Conservation (phyloP, 83 land plant species). For the Picea mariana region DNA sequence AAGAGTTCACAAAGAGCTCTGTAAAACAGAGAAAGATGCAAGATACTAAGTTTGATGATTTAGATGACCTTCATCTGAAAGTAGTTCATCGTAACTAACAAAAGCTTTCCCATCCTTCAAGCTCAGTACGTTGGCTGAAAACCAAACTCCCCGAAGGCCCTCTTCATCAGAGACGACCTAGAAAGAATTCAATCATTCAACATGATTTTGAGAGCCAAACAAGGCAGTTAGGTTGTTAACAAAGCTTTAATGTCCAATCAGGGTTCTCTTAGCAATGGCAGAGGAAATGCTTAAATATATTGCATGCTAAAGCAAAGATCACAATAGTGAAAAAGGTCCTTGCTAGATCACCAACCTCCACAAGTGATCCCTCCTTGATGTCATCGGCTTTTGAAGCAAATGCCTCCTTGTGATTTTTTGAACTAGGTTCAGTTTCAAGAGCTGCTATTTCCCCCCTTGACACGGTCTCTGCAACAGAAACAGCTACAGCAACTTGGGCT, state of each 20-base stretch:
- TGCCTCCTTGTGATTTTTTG: background rate
- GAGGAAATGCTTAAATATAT: background rate
- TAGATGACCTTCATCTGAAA: constrained; percentile 66
- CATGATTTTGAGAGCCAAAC: background rate
- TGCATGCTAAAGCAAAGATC: background rate
- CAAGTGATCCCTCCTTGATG: constrained; percentile 50
- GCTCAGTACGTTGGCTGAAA: constrained; percentile 64
- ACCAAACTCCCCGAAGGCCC: constrained; percentile 71
- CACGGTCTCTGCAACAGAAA: constrained; percentile 14
- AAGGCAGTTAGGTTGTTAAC: background rate
- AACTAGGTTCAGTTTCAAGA: background rate
- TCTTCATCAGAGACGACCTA: constrained; percentile 68
- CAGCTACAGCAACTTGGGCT: background rate
- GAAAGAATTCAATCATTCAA: background rate
- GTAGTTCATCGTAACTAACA: constrained; percentile 63
- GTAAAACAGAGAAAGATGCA: background rate
- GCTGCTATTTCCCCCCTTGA: constrained; percentile 11
- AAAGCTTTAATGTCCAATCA: background rate
- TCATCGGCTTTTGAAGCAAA: constrained; percentile 13
- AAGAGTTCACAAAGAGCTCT: background rate
- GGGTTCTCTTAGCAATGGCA: background rate
- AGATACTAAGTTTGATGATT: background rate
- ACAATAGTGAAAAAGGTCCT: background rate
- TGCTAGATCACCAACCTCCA: constrained; percentile 41
- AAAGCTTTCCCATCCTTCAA: constrained; percentile 56